Evolutionary conservation across 208 protist species (phyloP).

Genomic region (Acanthamoeba triangularis): DNA sequence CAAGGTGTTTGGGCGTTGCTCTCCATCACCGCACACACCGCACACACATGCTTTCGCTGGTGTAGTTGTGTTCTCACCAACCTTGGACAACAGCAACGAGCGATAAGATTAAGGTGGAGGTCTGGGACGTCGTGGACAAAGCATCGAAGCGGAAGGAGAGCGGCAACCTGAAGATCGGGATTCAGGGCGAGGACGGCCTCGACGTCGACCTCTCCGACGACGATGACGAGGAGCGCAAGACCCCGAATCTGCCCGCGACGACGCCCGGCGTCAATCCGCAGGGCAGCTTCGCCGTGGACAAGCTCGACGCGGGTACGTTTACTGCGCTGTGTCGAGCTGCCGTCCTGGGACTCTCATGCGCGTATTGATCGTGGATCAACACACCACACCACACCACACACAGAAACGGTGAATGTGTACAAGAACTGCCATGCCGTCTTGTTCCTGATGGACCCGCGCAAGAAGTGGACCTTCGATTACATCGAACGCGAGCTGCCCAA

Average conservation of each 20-base stretch:
- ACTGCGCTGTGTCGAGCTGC: no score
- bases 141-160: conserved; percentile 41
- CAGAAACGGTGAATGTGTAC: conserved; percentile 82
- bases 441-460: conserved; percentile 83
- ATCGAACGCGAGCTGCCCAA: conserved; percentile 80
- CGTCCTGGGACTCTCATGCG: no score
- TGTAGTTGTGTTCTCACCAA: background rate
- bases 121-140: conserved; percentile 88
- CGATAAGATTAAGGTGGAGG: conserved; percentile 86
- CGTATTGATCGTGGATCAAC: background rate
- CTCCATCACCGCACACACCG: background rate
- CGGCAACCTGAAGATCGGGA: background rate
- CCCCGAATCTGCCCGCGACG: background rate
- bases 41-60: background rate
- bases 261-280: background rate
- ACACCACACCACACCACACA: background rate
- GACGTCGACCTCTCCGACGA: conserved; percentile 11
- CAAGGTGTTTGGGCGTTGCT: no score
- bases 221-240: background rate
- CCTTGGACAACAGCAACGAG: conserved; percentile 72
- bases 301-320: conserved; percentile 5
- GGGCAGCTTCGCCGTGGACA: conserved; percentile 59
- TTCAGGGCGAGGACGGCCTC: conserved; percentile 24
- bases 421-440: conserved; percentile 80
- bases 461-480: conserved; percentile 85